Percentiles rank a stretch among this genome's conserved stretches.
Evolutionary conservation across 176 grass and related monocot species (phyloP).

Genomic region (Rhynchospora tenuis): DNA sequence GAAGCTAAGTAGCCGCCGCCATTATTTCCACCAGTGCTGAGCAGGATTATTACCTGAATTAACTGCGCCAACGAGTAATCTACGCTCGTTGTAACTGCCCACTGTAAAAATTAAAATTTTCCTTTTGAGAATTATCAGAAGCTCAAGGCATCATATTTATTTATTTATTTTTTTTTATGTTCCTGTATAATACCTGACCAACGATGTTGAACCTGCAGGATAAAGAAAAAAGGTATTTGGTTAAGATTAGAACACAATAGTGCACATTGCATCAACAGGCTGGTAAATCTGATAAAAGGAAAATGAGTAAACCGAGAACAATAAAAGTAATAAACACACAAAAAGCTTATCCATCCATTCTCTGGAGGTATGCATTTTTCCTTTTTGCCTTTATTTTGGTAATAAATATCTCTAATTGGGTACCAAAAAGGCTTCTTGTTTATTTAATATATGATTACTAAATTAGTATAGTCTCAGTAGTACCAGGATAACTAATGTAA

Average conservation of each 20-base stretch:
- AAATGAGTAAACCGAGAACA: not conserved
- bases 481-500: not conserved
- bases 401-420: not conserved
- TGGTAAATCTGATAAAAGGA: not conserved
- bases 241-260: not conserved
- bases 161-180: not conserved
- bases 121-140: constrained; percentile 6
- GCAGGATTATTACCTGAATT: constrained; percentile 90
- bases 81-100: constrained; percentile 88
- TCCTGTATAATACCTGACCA: constrained; percentile 56
- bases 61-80: constrained; percentile 83
- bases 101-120: constrained; percentile 43
- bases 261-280: not conserved
- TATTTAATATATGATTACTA: not conserved
- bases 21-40: constrained; percentile 68
- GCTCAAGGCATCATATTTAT: not conserved
- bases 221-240: not conserved
- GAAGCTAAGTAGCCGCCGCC: constrained; percentile 79
- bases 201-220: constrained; percentile 91
- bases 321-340: not conserved
- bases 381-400: not conserved
- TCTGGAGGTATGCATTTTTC: not conserved
- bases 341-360: not conserved
- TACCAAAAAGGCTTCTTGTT: not conserved
- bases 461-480: not conserved